Percentiles rank a stretch among this genome's conserved stretches.
These are phyloP conservation scores for Wickerhamomyces strasburgensis DNA, from an alignment of 805 yeast genomes.

Conservation along the genomic window DNA sequence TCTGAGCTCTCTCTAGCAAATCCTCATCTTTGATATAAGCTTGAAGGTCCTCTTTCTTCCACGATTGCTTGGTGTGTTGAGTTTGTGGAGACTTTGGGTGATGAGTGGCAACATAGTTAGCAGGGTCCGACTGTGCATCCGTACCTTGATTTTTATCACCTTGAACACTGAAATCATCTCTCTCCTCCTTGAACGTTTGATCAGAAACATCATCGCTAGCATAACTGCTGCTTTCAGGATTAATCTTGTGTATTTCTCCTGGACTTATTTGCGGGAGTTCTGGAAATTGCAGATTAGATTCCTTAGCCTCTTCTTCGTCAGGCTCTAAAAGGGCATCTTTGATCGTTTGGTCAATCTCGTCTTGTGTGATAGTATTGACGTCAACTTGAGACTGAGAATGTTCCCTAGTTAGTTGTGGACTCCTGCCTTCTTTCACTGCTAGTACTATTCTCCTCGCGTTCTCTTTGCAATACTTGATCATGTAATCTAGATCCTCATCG, in stretches of 20 bases:
- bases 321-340: conserved; percentile 5
- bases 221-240: neutral
- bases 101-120: conserved; percentile 1
- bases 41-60: conserved; percentile 17
- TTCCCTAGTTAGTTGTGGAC: conserved; percentile 1
- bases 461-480: conserved; percentile 8
- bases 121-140: conserved; percentile 2
- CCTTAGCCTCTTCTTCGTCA: conserved; percentile 3
- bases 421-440: conserved; percentile 5
- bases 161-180: no score
- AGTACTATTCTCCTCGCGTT: conserved; percentile 2
- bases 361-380: conserved; percentile 4
- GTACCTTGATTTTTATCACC: neutral
- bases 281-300: conserved; percentile 6
- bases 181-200: no score
- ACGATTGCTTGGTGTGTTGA: conserved; percentile 1
- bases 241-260: neutral
- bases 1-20: conserved; percentile 41
- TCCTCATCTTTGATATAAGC: conserved; percentile 31
- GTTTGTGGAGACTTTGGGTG: conserved; percentile 1
- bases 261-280: conserved; percentile 8
- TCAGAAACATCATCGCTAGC: no score
- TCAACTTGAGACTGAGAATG: no score
- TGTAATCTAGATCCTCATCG: conserved; percentile 9
- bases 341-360: conserved; percentile 9